Evolutionary conservation across 306 rosid genomes (phyloP), one percentile per base, ranked within the genome.

Genomic region (Carpinus viminea): DNA sequence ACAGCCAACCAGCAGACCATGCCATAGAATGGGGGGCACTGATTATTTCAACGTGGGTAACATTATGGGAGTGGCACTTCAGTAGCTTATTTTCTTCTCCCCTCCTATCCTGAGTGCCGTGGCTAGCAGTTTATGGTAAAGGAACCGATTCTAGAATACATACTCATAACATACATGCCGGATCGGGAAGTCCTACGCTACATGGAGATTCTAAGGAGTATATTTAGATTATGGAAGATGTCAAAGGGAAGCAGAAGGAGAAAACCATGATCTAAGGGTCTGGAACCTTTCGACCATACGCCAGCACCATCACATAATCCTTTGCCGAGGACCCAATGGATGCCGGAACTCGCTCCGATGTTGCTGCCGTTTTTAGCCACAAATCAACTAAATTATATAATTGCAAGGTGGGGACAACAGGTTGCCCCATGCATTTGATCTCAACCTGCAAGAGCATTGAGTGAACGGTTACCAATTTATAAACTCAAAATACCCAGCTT

Each of bases 361-460:
- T 68, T 12, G 96, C 80, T 4, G 86, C 79, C 9, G 91, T 85
- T 83, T 91, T 90, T 31, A 91, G 91, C 99, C 99, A 95, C 69
- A 89, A 74, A 82, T 91, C 97, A 76, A 93, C 86, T 85, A 96
- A 86, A 72, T 87, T 89, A 36, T 88, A 75, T 50, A 93, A 82
- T 81, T 75, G 85, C 87, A 93, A 73, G 13, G 92, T 82, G 15
- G 97, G 97, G 36, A 83, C 89, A 78, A 96, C 93, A 34, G 96
- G 83, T 59, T 93, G 97, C 70, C 99, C 99, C 94, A 93, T 87
- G 20, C 98, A 93, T 86, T 86, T 93, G 20, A 96, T 90, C 86
- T 93, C 99, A 68, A 96, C 90, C 99, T 96, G 87, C 77, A 87
- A 77, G 61, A 48, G 64, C 8, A 17, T 26, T 5, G 24, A 62